phyloP scores from a whole-genome alignment of 2,329 filamentous ascomycete genomes.

The Aureobasidium musti region DNA sequence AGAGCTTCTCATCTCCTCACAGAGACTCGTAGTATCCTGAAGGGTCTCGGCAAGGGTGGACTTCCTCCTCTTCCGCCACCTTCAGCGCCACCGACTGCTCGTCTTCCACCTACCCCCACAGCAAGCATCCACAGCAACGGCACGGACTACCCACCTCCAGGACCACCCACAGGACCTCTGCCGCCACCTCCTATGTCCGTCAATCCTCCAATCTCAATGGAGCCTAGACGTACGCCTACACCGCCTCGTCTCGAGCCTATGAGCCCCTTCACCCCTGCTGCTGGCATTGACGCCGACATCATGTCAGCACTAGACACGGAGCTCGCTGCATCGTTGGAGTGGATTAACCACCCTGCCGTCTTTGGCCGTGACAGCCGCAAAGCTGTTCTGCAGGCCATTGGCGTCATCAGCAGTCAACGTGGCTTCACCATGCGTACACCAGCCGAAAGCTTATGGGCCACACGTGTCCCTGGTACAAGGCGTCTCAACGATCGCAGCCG shows the following conservation, averaged over 20 bases:
- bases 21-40: constrained; percentile 92
- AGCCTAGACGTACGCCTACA: constrained; percentile 45
- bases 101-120: constrained; percentile 43
- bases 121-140: constrained; percentile 31
- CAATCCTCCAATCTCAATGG: constrained; percentile 25
- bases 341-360: constrained; percentile 95
- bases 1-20: constrained; percentile 87
- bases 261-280: constrained; percentile 59
- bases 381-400: constrained; percentile 92
- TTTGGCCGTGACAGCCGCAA: constrained; percentile 94
- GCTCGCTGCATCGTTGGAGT: constrained; percentile 86
- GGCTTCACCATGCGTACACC: constrained; percentile 91
- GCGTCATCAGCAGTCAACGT: constrained; percentile 91
- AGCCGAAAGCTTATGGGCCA: constrained; percentile 86
- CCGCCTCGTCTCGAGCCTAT: constrained; percentile 41
- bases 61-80: constrained; percentile 75
- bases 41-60: constrained; percentile 92
- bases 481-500: constrained; percentile 78
- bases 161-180: constrained; percentile 25
- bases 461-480: constrained; percentile 77
- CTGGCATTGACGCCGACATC: constrained; percentile 79
- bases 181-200: constrained; percentile 30
- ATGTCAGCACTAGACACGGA: constrained; percentile 88
- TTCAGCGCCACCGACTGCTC: constrained; percentile 41
- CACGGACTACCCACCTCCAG: background rate